Base-by-base conservation (phyloP, 2,329 filamentous ascomycete genomes). In the Ceratocystis colombiana region DNA sequence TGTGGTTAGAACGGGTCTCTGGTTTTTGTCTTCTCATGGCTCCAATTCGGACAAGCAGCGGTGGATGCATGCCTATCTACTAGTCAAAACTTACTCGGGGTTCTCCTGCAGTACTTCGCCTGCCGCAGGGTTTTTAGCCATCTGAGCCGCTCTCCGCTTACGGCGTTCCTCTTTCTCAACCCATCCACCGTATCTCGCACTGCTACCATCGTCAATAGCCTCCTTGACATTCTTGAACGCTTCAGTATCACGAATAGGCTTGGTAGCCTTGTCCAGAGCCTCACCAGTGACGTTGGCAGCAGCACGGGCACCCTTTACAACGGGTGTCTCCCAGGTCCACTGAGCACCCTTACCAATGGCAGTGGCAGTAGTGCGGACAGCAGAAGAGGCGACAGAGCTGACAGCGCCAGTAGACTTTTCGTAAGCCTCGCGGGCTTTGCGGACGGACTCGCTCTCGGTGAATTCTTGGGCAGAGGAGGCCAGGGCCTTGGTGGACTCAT, bases 251-350 rank as follows among this genome's bases (percentile, higher is more conserved):
- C 94, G 86, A 68, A 99, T 89, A 3, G 94, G 94, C 73, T 92
- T 86, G 2, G 94, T 99, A n/a, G 87, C 90, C 78, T 94, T 96
- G 76, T 97, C 94, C 57, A 99, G 81, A 2, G 88, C 92, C 69
- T 88, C 86, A 46, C 90, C 92, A 1, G 94, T 96, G 28, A 86
- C 88, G 72, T 87, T 90, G 67, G 93, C 92, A 66, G 90, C 90
- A 73, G 89, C 88, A 70, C 94, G 84, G 33, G 96, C 84, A 59
- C 90, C 94, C 79, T 96, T 96, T 71, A 97, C 89, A 8, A 95
- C 90, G 3, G 87, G 82, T 0, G 94, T 96, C 69, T 99, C 91
- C 94, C 94, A 99, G 2, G 94, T 97, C 92, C 92, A 97, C 7
- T 88, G 84, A 22, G 94, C 94, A 73, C 92, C 87, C 75, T 96